Percentiles rank a stretch among this genome's conserved stretches.
Conservation (phyloP, 768 basidiomycete genomes). For the Rhodotorula toruloides region DNA sequence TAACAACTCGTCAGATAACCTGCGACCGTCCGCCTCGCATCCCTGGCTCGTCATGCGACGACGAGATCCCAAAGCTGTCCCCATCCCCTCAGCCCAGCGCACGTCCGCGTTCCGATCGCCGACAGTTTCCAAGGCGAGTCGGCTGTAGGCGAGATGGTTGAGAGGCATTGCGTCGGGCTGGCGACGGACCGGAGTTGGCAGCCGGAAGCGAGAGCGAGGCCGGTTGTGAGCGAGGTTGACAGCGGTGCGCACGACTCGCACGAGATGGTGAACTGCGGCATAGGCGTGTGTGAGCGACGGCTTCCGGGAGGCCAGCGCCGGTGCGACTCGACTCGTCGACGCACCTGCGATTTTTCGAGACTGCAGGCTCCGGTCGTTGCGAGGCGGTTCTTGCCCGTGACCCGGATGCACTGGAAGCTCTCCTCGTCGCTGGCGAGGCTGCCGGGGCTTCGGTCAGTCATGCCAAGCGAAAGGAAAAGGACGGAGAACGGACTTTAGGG, state of each 20-base stretch:
- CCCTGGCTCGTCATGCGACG: too few relatives aligned
- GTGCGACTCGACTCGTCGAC: not conserved
- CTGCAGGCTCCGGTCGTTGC: not conserved
- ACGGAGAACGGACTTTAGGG: not conserved
- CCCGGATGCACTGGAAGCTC: not conserved
- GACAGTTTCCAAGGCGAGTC: too few relatives aligned
- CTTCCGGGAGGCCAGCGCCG: not conserved
- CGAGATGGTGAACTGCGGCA: constrained; percentile 9
- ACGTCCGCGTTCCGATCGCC: too few relatives aligned
- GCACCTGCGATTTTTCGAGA: not conserved
- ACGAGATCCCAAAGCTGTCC: too few relatives aligned
- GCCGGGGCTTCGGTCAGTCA: not conserved
- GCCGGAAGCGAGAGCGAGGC: not conserved
- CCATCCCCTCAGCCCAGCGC: not conserved
- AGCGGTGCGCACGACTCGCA: not conserved
- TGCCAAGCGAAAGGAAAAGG: not conserved
- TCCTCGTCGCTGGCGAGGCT: not conserved
- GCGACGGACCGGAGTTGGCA: not conserved
- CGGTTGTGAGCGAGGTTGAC: not conserved
- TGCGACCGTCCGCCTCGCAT: too few relatives aligned
- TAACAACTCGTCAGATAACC: too few relatives aligned
- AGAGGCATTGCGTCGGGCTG: not conserved
- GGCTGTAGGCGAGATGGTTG: not conserved
- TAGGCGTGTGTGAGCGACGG: not conserved
- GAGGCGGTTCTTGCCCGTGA: not conserved